Percentiles rank a stretch among this genome's conserved stretches.
Evolutionary conservation across 1,139 yeast genomes (phyloP).

Genomic region (Suhomyces coccinellae): DNA sequence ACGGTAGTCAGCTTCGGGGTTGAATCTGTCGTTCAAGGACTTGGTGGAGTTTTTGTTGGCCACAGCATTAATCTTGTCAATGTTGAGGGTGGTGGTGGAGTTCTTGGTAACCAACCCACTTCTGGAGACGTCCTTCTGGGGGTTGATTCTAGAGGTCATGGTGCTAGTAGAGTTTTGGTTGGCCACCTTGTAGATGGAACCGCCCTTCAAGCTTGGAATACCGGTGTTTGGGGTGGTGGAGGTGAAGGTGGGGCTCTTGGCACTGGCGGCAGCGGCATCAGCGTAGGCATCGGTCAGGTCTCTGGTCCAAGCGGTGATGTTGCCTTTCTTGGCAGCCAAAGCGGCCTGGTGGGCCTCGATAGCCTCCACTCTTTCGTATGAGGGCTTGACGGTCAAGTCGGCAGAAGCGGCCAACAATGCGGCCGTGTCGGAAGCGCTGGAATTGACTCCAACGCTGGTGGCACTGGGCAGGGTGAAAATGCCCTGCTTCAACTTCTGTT

Average conservation of each 20-base stretch:
- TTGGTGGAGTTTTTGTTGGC: slow-evolving; percentile 47
- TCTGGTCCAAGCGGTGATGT: slow-evolving; percentile 46
- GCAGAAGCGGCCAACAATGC: slow-evolving; percentile 71
- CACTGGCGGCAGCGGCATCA: slow-evolving; percentile 39
- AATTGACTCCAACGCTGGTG: slow-evolving; percentile 68
- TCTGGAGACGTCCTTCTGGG: slow-evolving; percentile 41
- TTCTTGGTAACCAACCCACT: slow-evolving; percentile 46
- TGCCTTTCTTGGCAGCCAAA: slow-evolving; percentile 50
- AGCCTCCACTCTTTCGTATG: slow-evolving; percentile 59
- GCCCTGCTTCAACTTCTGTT: slow-evolving; percentile 76
- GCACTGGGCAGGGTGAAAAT: slow-evolving; percentile 69
- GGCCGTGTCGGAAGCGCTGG: slow-evolving; percentile 72
- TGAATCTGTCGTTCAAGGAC: slow-evolving; percentile 44
- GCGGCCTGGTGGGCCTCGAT: slow-evolving; percentile 70
- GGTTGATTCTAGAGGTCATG: slow-evolving; percentile 51
- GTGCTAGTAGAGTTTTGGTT: slow-evolving; percentile 43
- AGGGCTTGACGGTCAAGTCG: slow-evolving; percentile 60
- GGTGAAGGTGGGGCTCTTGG: slow-evolving; percentile 12
- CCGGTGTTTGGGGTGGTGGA: slow-evolving; percentile 35
- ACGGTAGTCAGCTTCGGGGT: slow-evolving; percentile 47
- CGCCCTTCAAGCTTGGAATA: slow-evolving; percentile 34
- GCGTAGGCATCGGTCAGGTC: slow-evolving; percentile 45
- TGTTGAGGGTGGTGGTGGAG: slow-evolving; percentile 34
- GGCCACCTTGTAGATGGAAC: slow-evolving; percentile 44
- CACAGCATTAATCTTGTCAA: slow-evolving; percentile 41